Base-by-base conservation (phyloP, 225 moss, liverwort and hornwort genomes). In the Bryoerythrophyllum caledonicum region DNA sequence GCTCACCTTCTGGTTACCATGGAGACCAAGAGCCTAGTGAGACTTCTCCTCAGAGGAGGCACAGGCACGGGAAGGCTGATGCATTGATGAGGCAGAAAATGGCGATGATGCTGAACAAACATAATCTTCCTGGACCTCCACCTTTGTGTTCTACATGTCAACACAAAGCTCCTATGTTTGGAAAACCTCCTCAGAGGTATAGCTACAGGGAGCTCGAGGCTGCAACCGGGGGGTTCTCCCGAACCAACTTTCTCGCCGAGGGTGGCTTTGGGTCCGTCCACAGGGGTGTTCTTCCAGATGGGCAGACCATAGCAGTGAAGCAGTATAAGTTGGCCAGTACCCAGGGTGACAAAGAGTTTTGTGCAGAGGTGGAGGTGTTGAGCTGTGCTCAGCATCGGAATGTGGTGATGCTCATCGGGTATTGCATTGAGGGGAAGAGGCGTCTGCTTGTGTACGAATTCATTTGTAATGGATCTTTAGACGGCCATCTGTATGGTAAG, bases 391-490 rank as follows among this genome's bases (percentile, higher is more conserved):
- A 90, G 79, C 86, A 88, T 61, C 88, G 90, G 60, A 92, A 92
- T 73, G 86, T 92, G 48, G 86, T 90, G 75, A 90, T 88, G 82
- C 81, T 92, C 10, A 87, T 87, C 28, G 92, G 92, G 24, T 92
- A 90, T 51, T 92, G 92, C 68, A 80, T 92, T 44, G 92, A 92
- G 73, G 90, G 90, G 44, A 84, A 86, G 80, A 76, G 86, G 21
- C 90, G 92, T 13, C 76, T 92, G 68, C 82, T 92, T 54, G 86
- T 92, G 2, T 92, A 92, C 65, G 92, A 92, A 82, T 92, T 88
- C 52, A 83, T 92, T 59, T 92, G 92, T 80, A 92, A 92, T 74
- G 92, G 92, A 14, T 90, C 92, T n/a, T 81, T 92, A 53, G 92
- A 92, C 56, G 86, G 82, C 23, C 92, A 92, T 74, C 86, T 92